Evolutionary conservation across 2,329 filamentous ascomycete genomes (phyloP).

Genomic region (Trichoderma harzianum): DNA sequence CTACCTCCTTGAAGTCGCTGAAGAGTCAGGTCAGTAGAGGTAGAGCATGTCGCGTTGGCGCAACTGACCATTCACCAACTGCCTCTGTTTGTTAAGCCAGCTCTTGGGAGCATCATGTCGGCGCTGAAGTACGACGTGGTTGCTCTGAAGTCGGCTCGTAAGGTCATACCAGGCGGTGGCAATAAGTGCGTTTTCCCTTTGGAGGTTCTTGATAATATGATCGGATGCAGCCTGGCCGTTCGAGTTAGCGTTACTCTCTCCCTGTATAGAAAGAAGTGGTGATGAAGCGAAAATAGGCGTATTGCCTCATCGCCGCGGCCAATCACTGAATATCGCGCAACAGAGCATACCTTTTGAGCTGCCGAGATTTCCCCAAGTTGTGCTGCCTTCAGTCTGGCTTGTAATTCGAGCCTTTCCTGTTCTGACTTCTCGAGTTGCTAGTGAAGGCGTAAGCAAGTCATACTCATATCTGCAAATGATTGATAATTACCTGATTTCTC

Average conservation of each 20-base stretch:
- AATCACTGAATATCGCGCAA: background rate
- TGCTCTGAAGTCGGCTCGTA: constrained; percentile 73
- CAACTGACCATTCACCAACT: constrained; percentile 61
- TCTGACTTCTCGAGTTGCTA: constrained; percentile 60
- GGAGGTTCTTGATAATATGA: constrained; percentile 62
- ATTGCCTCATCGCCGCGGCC: background rate
- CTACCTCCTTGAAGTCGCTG: constrained; percentile 48
- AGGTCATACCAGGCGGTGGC: constrained; percentile 85
- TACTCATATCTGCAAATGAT: background rate
- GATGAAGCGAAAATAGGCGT: background rate
- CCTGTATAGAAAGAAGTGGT: background rate
- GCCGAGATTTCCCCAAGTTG: constrained; percentile 48
- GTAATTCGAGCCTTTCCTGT: constrained; percentile 54
- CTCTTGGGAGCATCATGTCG: constrained; percentile 72
- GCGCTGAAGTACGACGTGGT: constrained; percentile 74
- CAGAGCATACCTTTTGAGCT: constrained; percentile 50
- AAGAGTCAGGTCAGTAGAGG: constrained; percentile 40
- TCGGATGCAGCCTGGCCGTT: constrained; percentile 46
- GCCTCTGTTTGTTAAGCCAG: constrained; percentile 81
- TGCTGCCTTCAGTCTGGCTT: constrained; percentile 52
- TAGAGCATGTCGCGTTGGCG: constrained; percentile 42
- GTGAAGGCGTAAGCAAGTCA: background rate
- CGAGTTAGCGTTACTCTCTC: background rate
- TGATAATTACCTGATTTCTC: constrained; percentile 56
- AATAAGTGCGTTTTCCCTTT: constrained; percentile 75